Evolutionary conservation across 2,329 filamentous ascomycete genomes (phyloP).

Genomic region (Phaeosphaeriaceae sp.): DNA sequence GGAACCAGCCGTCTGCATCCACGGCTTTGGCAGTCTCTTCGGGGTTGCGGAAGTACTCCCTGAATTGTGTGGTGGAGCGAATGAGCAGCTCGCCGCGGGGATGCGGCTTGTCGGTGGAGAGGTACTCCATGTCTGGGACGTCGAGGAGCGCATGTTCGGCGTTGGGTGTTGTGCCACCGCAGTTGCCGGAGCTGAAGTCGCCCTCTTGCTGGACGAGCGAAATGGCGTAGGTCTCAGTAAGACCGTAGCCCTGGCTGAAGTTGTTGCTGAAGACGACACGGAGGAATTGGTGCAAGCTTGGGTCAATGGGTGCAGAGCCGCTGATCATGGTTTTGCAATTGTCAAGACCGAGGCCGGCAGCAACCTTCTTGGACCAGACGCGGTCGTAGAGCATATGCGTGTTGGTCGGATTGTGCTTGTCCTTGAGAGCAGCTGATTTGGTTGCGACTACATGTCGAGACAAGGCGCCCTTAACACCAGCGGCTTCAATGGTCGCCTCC

Average conservation of each 20-base stretch:
- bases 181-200: slow-evolving; percentile 81
- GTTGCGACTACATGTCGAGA: slow-evolving; percentile 79
- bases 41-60: slow-evolving; percentile 87
- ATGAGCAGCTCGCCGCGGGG: slow-evolving; percentile 90
- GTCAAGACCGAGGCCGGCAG: slow-evolving; percentile 81
- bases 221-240: slow-evolving; percentile 91
- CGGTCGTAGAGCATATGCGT: slow-evolving; percentile 80
- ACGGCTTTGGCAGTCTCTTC: slow-evolving; percentile 85
- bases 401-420: slow-evolving; percentile 76
- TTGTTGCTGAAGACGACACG: slow-evolving; percentile 80
- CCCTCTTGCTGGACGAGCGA: slow-evolving; percentile 71
- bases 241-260: slow-evolving; percentile 87
- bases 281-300: slow-evolving; percentile 85
- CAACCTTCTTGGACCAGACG: slow-evolving; percentile 90
- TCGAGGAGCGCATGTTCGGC: slow-evolving; percentile 82
- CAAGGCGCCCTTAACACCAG: slow-evolving; percentile 80
- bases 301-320: slow-evolving; percentile 90
- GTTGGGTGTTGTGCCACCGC: slow-evolving; percentile 73
- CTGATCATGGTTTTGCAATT: slow-evolving; percentile 76
- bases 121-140: slow-evolving; percentile 94
- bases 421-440: slow-evolving; percentile 80
- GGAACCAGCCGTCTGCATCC: slow-evolving; percentile 94
- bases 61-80: slow-evolving; percentile 80
- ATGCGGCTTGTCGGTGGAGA: slow-evolving; percentile 82
- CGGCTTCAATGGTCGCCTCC: slow-evolving; percentile 76